These are phyloP conservation scores for Pisolithus microcarpus DNA, from an alignment of 768 basidiomycete species.

Conservation along the genomic window DNA sequence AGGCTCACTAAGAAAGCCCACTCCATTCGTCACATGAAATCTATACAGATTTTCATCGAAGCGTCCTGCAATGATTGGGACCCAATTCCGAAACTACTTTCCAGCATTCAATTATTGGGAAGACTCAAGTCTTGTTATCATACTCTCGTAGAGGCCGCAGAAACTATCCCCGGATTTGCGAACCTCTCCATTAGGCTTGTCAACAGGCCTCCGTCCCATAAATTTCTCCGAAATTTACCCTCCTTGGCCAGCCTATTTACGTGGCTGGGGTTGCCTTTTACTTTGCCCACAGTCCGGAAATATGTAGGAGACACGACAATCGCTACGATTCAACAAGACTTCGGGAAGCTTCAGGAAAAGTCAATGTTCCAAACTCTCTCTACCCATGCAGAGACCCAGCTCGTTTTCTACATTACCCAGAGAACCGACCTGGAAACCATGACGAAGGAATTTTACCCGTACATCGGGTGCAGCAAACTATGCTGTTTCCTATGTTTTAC, in stretches of 20 bases:
- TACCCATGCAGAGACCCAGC: neutral
- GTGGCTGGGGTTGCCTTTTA: neutral
- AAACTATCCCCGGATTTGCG: neutral
- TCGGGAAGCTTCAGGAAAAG: neutral
- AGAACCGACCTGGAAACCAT: neutral
- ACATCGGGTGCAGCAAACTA: no score
- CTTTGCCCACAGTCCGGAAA: neutral
- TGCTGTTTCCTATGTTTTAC: no score
- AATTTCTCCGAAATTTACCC: neutral
- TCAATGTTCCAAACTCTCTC: neutral
- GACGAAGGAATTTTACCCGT: neutral
- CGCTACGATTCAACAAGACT: neutral
- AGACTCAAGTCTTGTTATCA: neutral
- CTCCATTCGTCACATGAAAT: neutral
- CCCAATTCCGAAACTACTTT: neutral
- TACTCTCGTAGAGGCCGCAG: neutral
- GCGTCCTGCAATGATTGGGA: neutral
- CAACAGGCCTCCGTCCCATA: neutral
- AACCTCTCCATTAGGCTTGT: neutral
- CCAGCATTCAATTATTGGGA: neutral
- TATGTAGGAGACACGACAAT: neutral
- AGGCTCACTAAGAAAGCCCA: neutral
- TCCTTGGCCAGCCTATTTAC: neutral
- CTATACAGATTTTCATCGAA: neutral
- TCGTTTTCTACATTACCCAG: neutral